Base-by-base conservation (phyloP, 2,329 filamentous ascomycete species). In the Dryadomyces quercivorus region DNA sequence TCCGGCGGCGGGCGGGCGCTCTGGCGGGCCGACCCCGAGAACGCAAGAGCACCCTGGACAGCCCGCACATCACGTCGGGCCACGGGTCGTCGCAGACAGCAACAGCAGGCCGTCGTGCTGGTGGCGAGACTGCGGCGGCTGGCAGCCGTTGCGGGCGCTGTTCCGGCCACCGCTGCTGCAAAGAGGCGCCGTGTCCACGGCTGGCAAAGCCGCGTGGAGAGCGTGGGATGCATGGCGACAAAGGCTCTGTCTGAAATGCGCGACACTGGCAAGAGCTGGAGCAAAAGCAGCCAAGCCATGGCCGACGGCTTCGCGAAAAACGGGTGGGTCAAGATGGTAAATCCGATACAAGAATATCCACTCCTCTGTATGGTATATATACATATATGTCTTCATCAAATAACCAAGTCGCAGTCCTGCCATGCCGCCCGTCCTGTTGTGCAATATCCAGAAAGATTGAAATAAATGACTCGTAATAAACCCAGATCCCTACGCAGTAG, bases 21-120 rank as follows among this genome's bases (percentile, higher is more conserved):
- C 42, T 44, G 42, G 8, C 40, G 12, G 1, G 52, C 22, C 3
- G 50, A 26, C 10, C 49, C 55, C 5, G 54, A 58, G 42, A 59
- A 58, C n/a, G 9, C 43, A n/a, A 21, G 12, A 10, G 44, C 44
- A 10, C 20, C 9, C 12, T 13, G 44, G 12, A 15, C 45, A 13
- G 16, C 12, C 2, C 46, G 22, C 16, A 31, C 49, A 2, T 18
- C 16, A n/a, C 4, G 16, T 2, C 50, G 50, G 22, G 20, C n/a
- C 7, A 20, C 9, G 9, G 38, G 40, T 10, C 10, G 16, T 13
- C n/a, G 36, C 38, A 20, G 40, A 44, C 40, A 51, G 13, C 38
- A 16, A 18, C 50, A 31, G 22, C 50, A 51, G 38, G 15, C 7
- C 12, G 50, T 20, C 12, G 10, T n/a, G 5, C 38, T 20, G 16